phyloP scores from a whole-genome alignment of 805 yeast species.

The Danielia reshetovae region DNA sequence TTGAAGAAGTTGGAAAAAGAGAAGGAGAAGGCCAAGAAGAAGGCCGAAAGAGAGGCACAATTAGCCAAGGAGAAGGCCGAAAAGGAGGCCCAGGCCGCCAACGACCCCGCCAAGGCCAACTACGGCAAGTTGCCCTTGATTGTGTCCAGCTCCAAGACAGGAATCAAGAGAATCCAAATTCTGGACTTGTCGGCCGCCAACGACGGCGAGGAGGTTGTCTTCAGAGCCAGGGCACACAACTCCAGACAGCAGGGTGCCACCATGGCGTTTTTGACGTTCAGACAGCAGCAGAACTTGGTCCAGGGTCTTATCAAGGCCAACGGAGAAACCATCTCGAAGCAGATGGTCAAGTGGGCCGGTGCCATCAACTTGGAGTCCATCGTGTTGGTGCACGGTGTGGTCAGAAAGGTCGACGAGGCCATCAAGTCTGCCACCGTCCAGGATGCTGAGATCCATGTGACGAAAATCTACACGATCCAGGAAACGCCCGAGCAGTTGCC shows the following conservation, averaged over 20 bases:
- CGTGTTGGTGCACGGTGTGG: slow-evolving; percentile 84
- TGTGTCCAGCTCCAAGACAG: slow-evolving; percentile 72
- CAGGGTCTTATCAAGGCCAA: slow-evolving; percentile 65
- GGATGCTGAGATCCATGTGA: slow-evolving; percentile 79
- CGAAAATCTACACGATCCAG: slow-evolving; percentile 69
- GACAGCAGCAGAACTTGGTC: slow-evolving; percentile 93
- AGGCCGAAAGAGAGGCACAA: slow-evolving; percentile 88
- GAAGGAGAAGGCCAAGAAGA: slow-evolving; percentile 86
- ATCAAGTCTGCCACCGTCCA: slow-evolving; percentile 89
- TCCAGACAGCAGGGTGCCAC: slow-evolving; percentile 96
- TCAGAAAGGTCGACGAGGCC: slow-evolving; percentile 78
- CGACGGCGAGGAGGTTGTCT: slow-evolving; percentile 73
- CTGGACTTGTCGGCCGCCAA: slow-evolving; percentile 51
- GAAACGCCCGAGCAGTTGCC: slow-evolving; percentile 94
- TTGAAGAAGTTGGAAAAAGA: slow-evolving; percentile 92
- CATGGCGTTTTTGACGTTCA: slow-evolving; percentile 81
- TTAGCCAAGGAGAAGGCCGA: slow-evolving; percentile 83
- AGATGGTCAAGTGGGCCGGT: slow-evolving; percentile 95
- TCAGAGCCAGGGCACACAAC: slow-evolving; percentile 93
- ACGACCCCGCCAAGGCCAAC: slow-evolving; percentile 80
- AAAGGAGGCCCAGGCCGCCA: slow-evolving; percentile 62
- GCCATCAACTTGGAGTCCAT: slow-evolving; percentile 83
- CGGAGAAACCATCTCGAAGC: slow-evolving; percentile 63
- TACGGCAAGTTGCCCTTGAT: slow-evolving; percentile 89
- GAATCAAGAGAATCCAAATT: slow-evolving; percentile 58